A percentile compares a stretch with the other conserved stretches of the same genome.
Evolutionary conservation across 495 filamentous ascomycete species (phyloP).

Genomic region (Neurospora discreta): DNA sequence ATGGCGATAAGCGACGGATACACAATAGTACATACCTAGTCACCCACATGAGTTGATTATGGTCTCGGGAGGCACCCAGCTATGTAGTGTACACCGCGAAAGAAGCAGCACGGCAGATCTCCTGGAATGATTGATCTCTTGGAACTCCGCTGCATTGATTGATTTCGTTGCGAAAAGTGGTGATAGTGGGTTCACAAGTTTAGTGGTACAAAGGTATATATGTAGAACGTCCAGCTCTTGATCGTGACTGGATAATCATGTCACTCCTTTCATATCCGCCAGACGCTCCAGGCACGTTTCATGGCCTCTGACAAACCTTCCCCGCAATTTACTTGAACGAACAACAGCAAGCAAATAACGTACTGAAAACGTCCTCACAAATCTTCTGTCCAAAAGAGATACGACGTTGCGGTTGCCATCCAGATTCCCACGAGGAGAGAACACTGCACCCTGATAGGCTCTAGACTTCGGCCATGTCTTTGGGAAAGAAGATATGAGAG

Average conservation of each 20-base stretch:
- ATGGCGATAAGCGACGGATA: neutral
- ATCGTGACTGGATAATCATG: neutral
- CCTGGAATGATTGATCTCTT: neutral
- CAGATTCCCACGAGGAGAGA: neutral
- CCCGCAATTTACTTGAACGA: neutral
- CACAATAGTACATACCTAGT: too few relatives aligned
- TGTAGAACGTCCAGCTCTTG: neutral
- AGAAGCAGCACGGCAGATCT: neutral
- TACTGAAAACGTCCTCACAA: neutral
- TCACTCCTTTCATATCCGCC: neutral
- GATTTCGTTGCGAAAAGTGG: neutral
- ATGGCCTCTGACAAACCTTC: neutral
- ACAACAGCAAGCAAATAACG: neutral
- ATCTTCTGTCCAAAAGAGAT: neutral
- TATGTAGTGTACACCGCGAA: neutral
- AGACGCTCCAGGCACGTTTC: neutral
- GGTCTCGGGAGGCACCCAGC: neutral
- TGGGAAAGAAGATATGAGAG: neutral
- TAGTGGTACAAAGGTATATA: neutral
- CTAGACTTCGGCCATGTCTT: neutral
- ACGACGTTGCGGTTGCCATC: too few relatives aligned
- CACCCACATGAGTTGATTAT: neutral
- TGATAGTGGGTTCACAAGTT: neutral
- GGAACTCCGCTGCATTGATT: neutral
- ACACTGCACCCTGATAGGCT: neutral